Evolutionary conservation across 164 flowering plant species (phyloP).

Genomic region (Nymphaea colorata): DNA sequence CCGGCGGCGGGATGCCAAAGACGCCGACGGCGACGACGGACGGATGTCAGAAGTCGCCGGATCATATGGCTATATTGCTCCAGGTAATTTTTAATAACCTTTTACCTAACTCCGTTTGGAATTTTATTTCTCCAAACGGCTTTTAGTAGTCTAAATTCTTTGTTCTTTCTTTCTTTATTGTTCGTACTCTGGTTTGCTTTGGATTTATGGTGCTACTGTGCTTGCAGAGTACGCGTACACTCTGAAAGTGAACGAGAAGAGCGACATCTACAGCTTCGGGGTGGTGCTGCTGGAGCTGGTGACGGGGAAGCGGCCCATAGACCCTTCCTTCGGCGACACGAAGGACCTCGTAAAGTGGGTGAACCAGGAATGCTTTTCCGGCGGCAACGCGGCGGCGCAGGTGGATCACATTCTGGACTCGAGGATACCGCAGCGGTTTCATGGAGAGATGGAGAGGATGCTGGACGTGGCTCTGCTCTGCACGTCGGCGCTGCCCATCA

Average conservation of each 20-base stretch:
- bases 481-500: constrained; percentile 41
- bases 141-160: background rate
- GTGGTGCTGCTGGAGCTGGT: constrained; percentile 11
- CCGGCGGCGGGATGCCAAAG: constrained; percentile 6
- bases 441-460: constrained; percentile 34
- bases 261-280: constrained; percentile 14
- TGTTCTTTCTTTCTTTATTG: background rate
- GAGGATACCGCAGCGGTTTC: constrained; percentile 13
- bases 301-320: constrained; percentile 10
- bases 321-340: constrained; percentile 7
- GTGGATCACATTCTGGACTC: constrained; percentile 35
- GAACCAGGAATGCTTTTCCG: constrained; percentile 20
- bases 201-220: background rate
- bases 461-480: constrained; percentile 51
- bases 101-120: background rate
- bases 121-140: background rate
- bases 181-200: background rate
- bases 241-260: constrained; percentile 14
- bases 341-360: constrained; percentile 68
- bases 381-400: background rate
- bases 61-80: constrained; percentile 79
- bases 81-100: constrained; percentile 26
- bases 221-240: constrained; percentile 13
- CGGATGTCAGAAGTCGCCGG: constrained; percentile 57
- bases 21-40: constrained; percentile 2